A percentile compares a stretch with the other conserved stretches of the same genome.
phyloP scores from a whole-genome alignment of 208 protist species.

The Acanthamoeba castellanii region DNA sequence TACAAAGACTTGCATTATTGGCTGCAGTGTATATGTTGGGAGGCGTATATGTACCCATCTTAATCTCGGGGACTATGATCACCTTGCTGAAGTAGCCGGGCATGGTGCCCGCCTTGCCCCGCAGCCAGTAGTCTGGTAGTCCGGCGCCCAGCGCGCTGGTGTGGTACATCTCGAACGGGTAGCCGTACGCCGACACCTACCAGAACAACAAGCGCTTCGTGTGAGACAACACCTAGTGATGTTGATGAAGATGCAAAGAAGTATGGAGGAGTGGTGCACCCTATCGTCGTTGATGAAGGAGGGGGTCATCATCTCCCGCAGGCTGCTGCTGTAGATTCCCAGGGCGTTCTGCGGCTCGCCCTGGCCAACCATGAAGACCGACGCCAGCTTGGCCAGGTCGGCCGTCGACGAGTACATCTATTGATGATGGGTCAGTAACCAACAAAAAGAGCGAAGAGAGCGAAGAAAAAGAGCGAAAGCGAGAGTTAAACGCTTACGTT shows the following conservation, averaged over 20 bases:
- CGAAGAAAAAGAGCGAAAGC: not conserved
- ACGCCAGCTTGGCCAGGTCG: slow-evolving; percentile 40
- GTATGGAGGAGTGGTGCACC: too few species aligned
- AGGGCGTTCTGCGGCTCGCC: not conserved
- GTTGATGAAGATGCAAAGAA: not conserved
- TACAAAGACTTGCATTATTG: too few species aligned
- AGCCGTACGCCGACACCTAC: not conserved
- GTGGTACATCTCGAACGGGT: slow-evolving; percentile 68
- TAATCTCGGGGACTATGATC: slow-evolving; percentile 18
- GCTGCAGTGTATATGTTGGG: too few species aligned
- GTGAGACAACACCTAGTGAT: too few species aligned
- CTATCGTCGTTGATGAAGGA: slow-evolving; percentile 45
- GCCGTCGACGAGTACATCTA: slow-evolving; percentile 22
- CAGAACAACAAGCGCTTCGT: too few species aligned
- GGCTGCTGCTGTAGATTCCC: slow-evolving; percentile 21
- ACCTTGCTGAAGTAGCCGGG: slow-evolving; percentile 17
- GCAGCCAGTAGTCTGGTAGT: slow-evolving; percentile 5
- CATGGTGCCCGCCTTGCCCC: slow-evolving; percentile 34
- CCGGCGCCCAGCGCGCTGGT: not conserved
- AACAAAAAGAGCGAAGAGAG: not conserved
- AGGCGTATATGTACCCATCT: not conserved
- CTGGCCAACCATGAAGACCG: slow-evolving; percentile 22
- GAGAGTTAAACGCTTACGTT: not conserved
- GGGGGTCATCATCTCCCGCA: slow-evolving; percentile 23
- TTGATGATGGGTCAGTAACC: not conserved